Conservation (phyloP, 345 rosid genomes). For the Raphanus raphanistrum region DNA sequence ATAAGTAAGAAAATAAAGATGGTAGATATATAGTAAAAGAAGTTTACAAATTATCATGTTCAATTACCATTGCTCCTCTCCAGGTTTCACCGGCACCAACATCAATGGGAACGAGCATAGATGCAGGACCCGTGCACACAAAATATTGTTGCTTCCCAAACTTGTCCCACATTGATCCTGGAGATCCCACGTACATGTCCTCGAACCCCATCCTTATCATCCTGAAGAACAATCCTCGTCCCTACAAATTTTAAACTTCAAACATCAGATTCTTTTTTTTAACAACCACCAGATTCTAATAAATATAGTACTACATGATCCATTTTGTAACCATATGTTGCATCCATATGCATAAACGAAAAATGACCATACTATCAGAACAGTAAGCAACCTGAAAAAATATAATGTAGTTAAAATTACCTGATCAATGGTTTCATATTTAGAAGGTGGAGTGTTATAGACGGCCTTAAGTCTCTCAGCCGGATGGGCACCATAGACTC, state of each 20-base stretch:
- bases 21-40: neutral
- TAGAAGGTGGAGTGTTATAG: conserved; percentile 73
- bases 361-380: neutral
- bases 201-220: conserved; percentile 73
- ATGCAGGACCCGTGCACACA: conserved; percentile 78
- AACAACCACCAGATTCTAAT: no score
- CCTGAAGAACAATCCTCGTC: conserved; percentile 75
- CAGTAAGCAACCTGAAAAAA: neutral
- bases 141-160: conserved; percentile 70
- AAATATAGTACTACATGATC: neutral
- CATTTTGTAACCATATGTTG: no score
- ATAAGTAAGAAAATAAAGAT: neutral
- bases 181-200: conserved; percentile 53
- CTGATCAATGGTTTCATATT: conserved; percentile 92
- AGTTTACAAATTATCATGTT: conserved; percentile 81
- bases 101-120: conserved; percentile 71
- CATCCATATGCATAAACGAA: neutral
- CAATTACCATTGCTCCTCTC: conserved; percentile 90
- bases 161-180: conserved; percentile 50
- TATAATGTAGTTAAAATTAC: conserved; percentile 36
- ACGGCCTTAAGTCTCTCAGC: conserved; percentile 65
- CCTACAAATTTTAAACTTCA: conserved; percentile 42
- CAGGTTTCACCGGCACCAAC: conserved; percentile 63
- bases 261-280: neutral
- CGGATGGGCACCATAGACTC: conserved; percentile 78